Evolutionary conservation across 2,329 filamentous ascomycete genomes (phyloP).

Genomic region (Neopestalotiopsis rosae): DNA sequence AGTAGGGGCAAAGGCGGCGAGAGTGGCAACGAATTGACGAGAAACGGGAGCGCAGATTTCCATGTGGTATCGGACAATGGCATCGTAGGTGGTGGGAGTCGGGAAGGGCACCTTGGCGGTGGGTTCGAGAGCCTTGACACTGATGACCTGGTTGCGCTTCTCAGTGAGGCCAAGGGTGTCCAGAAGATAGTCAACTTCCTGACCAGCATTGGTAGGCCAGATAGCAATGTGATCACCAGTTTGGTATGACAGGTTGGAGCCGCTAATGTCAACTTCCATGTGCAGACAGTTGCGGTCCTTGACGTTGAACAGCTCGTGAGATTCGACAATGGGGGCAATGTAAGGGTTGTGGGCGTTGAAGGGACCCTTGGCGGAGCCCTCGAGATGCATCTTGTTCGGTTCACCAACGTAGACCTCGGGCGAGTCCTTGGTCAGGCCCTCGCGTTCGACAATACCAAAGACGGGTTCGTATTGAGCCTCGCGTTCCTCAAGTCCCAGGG

Average conservation of each 20-base stretch:
- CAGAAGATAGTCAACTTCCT: constrained; percentile 90
- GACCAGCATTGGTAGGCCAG: constrained; percentile 95
- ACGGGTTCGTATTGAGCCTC: constrained; percentile 95
- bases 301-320: constrained; percentile 86
- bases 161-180: constrained; percentile 75
- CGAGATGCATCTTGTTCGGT: constrained; percentile 94
- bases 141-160: constrained; percentile 83
- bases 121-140: constrained; percentile 88
- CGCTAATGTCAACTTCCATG: constrained; percentile 90
- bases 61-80: constrained; percentile 92
- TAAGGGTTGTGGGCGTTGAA: constrained; percentile 97
- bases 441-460: constrained; percentile 80
- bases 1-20: constrained; percentile 88
- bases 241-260: constrained; percentile 89
- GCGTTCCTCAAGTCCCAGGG: constrained; percentile 90
- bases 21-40: constrained; percentile 87
- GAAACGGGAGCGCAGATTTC: constrained; percentile 96
- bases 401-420: constrained; percentile 91
- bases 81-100: constrained; percentile 94
- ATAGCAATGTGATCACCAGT: constrained; percentile 97
- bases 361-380: constrained; percentile 81
- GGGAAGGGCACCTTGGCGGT: constrained; percentile 98
- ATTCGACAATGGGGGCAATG: constrained; percentile 91
- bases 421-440: constrained; percentile 75
- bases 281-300: constrained; percentile 95